Evolutionary conservation across 139 green algal genomes (phyloP), one percentile per base, ranked within the genome.

Genomic region (Tetraselmis striata): DNA sequence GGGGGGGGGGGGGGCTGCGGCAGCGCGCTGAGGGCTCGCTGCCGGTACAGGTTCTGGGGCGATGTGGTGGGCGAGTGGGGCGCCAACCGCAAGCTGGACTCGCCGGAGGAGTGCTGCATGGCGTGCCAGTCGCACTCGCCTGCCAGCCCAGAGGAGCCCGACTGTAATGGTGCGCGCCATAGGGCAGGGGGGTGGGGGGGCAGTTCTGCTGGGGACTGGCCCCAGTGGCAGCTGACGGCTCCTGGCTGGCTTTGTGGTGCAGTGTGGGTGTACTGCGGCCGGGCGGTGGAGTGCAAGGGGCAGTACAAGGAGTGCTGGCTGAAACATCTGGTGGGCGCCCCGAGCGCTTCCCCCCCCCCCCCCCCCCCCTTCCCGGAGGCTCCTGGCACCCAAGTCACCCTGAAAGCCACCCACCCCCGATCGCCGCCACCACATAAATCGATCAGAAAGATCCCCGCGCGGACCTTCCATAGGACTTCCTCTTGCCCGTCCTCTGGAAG

Each of bases 261-360:
- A 95, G 93, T 98, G 1, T 98, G 92, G 92, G 94, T 98, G 25
- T 97, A 81, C 32, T 98, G 94, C 74, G 94, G 89, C 0, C 86
- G 94, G 74, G 59, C 87, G 59, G 45, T 85, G 11, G 25, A 79
- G 1, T 98, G 94, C 77, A 84, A 83, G 2, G 75, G 25, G 0
- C 83, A 93, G 45, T 88, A 92, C 75, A 78, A 84, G 75, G 85
- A 97, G 77, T 98, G 94, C 82, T 98, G 94, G 94, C 87, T 98
- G 0, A 98, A 98, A 86, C 91, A 98, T 82, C 77, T 98, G 89
- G 91, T 94, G 79, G 59, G 84, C 0, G 24, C 59, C n/a, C 29
- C 82, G 85, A 28, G 29, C 1, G 29, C 5, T 29, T 81, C 23
- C 5, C 45, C 28, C 1, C 30, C 2, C 2, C 24, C 31, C 31